Evolutionary conservation across 2,329 filamentous ascomycete species (phyloP).

Genomic region (Alternaria consortialis): DNA sequence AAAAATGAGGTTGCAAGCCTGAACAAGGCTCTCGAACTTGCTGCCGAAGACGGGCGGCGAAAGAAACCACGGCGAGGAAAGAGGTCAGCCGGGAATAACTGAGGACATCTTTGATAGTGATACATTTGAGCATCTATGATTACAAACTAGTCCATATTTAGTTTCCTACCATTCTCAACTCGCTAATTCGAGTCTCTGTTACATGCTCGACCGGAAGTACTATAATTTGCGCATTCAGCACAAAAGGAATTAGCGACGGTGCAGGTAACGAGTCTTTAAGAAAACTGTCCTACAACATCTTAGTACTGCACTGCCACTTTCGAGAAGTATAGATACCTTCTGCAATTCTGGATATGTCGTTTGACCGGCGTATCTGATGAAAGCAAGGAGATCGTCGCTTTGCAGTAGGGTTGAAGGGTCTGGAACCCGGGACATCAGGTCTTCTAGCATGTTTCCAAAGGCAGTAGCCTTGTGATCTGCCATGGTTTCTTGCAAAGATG

Average conservation of each 20-base stretch:
- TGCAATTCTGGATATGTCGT: constrained; percentile 18
- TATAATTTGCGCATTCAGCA: constrained; percentile 18
- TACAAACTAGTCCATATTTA: not conserved
- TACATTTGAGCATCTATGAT: constrained; percentile 4
- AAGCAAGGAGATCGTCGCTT: constrained; percentile 11
- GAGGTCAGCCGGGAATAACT: constrained; percentile 7
- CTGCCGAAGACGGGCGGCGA: constrained; percentile 6
- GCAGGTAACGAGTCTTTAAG: constrained; percentile 3
- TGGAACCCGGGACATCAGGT: constrained; percentile 7
- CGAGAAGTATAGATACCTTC: constrained; percentile 8
- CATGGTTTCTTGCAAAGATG: not conserved
- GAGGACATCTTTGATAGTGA: not conserved
- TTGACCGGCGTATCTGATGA: constrained; percentile 8
- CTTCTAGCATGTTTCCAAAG: constrained; percentile 8
- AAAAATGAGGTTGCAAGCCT: constrained; percentile 15
- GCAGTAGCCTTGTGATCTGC: constrained; percentile 6
- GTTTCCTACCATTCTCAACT: constrained; percentile 4
- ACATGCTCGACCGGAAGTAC: constrained; percentile 13
- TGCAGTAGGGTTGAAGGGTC: constrained; percentile 1
- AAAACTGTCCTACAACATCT: constrained; percentile 13
- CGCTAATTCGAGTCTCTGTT: constrained; percentile 7
- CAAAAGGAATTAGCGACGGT: constrained; percentile 16
- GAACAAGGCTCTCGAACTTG: constrained; percentile 15
- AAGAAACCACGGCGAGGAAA: constrained; percentile 15
- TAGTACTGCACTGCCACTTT: constrained; percentile 12